Evolutionary conservation across 2,329 filamentous ascomycete species (phyloP).

Genomic region (Nakataea oryzae): DNA sequence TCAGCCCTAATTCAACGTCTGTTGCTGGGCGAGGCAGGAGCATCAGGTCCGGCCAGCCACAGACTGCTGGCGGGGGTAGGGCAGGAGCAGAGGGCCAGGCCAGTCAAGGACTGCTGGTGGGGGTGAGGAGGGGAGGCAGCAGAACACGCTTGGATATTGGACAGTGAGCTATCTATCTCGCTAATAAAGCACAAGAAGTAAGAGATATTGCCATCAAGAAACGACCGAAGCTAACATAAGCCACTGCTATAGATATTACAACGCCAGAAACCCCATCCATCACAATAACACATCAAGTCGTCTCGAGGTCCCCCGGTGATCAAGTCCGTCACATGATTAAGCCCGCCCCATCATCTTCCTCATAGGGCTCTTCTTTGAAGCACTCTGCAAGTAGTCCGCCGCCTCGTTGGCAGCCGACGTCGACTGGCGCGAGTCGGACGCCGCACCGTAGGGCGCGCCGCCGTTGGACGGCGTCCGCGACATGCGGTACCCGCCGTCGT

Average conservation of each 20-base stretch:
- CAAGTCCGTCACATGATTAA: neutral
- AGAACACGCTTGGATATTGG: neutral
- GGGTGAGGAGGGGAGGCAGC: neutral
- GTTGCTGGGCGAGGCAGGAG: too few species aligned
- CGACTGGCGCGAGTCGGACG: neutral
- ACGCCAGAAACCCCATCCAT: neutral
- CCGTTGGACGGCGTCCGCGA: too few species aligned
- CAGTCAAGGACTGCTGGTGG: too few species aligned
- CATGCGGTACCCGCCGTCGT: slow-evolving; percentile 1
- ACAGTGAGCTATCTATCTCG: neutral
- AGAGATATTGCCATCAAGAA: neutral
- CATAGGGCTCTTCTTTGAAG: slow-evolving; percentile 5
- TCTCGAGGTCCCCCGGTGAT: neutral
- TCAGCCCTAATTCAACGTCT: too few species aligned
- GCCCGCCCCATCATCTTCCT: slow-evolving; percentile 9
- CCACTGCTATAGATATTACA: neutral
- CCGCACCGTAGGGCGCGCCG: neutral
- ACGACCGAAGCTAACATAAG: neutral
- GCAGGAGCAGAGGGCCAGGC: too few species aligned
- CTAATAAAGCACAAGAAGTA: neutral
- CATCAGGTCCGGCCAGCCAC: too few species aligned
- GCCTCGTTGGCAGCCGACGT: slow-evolving; percentile 1
- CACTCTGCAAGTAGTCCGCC: slow-evolving; percentile 1
- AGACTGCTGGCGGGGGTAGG: too few species aligned
- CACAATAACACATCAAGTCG: neutral